A percentile compares a stretch with the other conserved stretches of the same genome.
Conservation (phyloP, 2,329 filamentous ascomycete species). For the Penicillium psychrosexuale region DNA sequence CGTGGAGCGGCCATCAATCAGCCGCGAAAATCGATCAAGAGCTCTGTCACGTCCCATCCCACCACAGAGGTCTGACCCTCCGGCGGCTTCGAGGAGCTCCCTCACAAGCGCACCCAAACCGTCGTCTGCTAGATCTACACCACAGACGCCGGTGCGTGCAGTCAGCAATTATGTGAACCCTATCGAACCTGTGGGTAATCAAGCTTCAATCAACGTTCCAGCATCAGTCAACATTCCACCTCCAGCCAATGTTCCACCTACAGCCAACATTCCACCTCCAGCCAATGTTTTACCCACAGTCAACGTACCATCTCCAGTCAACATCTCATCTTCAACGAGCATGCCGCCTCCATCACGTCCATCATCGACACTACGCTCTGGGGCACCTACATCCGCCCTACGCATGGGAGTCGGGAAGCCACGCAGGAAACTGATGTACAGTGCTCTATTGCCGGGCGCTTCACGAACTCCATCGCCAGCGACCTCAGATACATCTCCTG, state of each 20-base stretch:
- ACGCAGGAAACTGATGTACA: conserved; percentile 46
- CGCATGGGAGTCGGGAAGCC: conserved; percentile 36
- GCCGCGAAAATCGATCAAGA: background rate
- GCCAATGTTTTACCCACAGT: background rate
- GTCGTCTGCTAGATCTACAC: background rate
- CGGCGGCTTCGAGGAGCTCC: background rate
- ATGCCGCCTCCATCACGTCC: conserved; percentile 3
- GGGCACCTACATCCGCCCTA: conserved; percentile 26
- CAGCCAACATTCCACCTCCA: conserved; percentile 2
- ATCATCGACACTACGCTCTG: conserved; percentile 2
- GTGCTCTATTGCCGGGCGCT: conserved; percentile 32
- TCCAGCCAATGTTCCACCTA: background rate
- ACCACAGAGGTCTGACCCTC: background rate
- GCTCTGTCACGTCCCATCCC: background rate
- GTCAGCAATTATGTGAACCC: background rate
- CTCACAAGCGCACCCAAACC: background rate
- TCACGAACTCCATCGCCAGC: conserved; percentile 12
- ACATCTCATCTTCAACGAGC: background rate
- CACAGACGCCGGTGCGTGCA: background rate
- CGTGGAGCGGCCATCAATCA: no score
- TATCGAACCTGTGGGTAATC: background rate
- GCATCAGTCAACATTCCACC: background rate
- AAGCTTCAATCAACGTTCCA: background rate
- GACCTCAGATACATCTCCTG: conserved; percentile 5
- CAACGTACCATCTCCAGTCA: background rate